Evolutionary conservation across 2,329 filamentous ascomycete species (phyloP).

Genomic region (Onygenales sp.): DNA sequence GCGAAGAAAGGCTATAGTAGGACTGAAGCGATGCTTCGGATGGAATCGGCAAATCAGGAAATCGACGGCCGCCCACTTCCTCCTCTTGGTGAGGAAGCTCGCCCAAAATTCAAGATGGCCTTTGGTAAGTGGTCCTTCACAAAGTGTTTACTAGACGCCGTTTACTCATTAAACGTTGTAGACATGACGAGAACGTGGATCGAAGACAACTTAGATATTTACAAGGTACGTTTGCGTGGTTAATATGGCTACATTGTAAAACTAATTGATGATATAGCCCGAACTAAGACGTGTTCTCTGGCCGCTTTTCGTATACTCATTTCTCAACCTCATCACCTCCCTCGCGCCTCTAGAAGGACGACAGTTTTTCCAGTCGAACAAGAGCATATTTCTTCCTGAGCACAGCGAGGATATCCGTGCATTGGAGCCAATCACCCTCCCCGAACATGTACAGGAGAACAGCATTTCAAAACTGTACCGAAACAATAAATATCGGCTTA

Average conservation of each 20-base stretch:
- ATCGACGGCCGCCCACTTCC: constrained; percentile 69
- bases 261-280: constrained; percentile 43
- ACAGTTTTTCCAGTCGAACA: constrained; percentile 61
- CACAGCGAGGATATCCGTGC: constrained; percentile 72
- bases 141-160: background rate
- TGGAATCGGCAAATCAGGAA: constrained; percentile 78
- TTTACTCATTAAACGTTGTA: constrained; percentile 20
- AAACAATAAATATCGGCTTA: constrained; percentile 79
- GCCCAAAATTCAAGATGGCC: constrained; percentile 66
- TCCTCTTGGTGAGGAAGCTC: constrained; percentile 57
- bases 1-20: constrained; percentile 89
- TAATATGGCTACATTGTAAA: background rate
- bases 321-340: constrained; percentile 65
- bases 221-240: constrained; percentile 54
- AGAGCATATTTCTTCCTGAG: constrained; percentile 60
- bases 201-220: constrained; percentile 84
- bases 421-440: constrained; percentile 63
- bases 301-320: constrained; percentile 92
- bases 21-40: constrained; percentile 84
- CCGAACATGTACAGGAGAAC: constrained; percentile 71
- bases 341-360: constrained; percentile 64
- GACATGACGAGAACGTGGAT: constrained; percentile 70
- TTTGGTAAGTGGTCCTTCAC: constrained; percentile 40
- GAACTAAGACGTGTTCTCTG: constrained; percentile 82
- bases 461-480: constrained; percentile 70